These are phyloP conservation scores for Eutypella sp. DNA, from an alignment of 2,329 filamentous ascomycete species.

Conservation along the genomic window DNA sequence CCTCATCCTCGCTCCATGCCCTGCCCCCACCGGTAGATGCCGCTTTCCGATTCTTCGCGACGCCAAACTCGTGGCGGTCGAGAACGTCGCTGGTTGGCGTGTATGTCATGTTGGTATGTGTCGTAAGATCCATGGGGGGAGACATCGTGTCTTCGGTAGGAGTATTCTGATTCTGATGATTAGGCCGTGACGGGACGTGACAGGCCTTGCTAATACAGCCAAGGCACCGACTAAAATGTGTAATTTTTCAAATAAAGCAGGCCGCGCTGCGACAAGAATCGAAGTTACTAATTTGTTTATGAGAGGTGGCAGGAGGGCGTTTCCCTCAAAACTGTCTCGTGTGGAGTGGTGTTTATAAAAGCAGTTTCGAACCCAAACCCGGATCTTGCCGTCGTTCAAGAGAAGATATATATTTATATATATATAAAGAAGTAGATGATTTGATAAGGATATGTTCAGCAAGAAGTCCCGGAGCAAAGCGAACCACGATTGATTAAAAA, in stretches of 20 bases:
- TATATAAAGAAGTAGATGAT: not conserved
- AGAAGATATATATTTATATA: slow-evolving; percentile 9
- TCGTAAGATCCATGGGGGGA: slow-evolving; percentile 42
- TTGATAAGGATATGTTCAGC: not conserved
- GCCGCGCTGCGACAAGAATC: slow-evolving; percentile 40
- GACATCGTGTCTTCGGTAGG: slow-evolving; percentile 39
- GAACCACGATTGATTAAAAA: not conserved
- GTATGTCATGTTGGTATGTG: slow-evolving; percentile 38
- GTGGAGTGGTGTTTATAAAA: not conserved
- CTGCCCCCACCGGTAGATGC: slow-evolving; percentile 69
- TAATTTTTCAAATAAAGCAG: slow-evolving; percentile 31
- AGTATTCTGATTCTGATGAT: not conserved
- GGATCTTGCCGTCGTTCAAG: slow-evolving; percentile 16
- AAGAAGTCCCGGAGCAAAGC: not conserved
- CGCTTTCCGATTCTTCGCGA: slow-evolving; percentile 62
- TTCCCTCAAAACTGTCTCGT: not conserved
- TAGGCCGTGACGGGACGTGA: too few relatives aligned
- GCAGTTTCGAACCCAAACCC: slow-evolving; percentile 3
- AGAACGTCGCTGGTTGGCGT: slow-evolving; percentile 48
- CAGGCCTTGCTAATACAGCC: not conserved
- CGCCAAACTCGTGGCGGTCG: slow-evolving; percentile 54
- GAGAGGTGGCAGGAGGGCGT: slow-evolving; percentile 3
- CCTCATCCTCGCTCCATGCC: slow-evolving; percentile 84
- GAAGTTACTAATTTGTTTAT: slow-evolving; percentile 25
- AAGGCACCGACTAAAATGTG: slow-evolving; percentile 4